Evolutionary conservation across 2,329 filamentous ascomycete genomes (phyloP), one percentile per base, ranked within the genome.

Genomic region (Paradendryphiella salina): DNA sequence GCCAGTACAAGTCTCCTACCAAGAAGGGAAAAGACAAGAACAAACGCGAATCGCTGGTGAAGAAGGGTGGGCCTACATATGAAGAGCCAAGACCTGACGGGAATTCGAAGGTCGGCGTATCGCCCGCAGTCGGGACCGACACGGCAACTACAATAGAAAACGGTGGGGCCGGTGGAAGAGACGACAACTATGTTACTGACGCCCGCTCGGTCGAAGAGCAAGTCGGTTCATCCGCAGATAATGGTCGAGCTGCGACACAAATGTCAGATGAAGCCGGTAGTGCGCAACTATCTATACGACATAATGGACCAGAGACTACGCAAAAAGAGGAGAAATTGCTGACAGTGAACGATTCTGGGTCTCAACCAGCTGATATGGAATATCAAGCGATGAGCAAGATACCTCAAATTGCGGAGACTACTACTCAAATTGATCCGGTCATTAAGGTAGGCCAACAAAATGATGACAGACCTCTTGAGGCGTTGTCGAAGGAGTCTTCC

Each of bases 1-100:
- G 50, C 34, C 37, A 42, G 7, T 38, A 52, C 14, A 54, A 45
- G 9, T 57, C 59, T n/a, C 56, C 55, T 1, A 38, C 17, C 5
- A 58, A 61, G 31, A 53, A 57, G 26, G 14, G 9, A 5, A 43
- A 41, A 15, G 18, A 13, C 28, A 33, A 48, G 17, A 41, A 14
- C 38, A 48, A 18, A 18, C 26, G 9, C 13, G 35, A 48, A n/a
- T 34, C 33, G 6, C 33, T 39, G 17, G 2, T 17, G 4, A 32
- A 41, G 20, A 44, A 26, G 5, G 33, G 26, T 5, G 17, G 9
- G 9, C 11, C 21, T 31, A 9, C 14, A n/a, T 21, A 29, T 31
- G 26, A 32, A 13, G 29, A 28, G 29, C 13, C 26, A 17, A 15
- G 53, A 17, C 11, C 9, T 9, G 9, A 35, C 21, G 31, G 21